Conservation (phyloP, 2,329 filamentous ascomycete species). For the Botrytis galanthina region DNA sequence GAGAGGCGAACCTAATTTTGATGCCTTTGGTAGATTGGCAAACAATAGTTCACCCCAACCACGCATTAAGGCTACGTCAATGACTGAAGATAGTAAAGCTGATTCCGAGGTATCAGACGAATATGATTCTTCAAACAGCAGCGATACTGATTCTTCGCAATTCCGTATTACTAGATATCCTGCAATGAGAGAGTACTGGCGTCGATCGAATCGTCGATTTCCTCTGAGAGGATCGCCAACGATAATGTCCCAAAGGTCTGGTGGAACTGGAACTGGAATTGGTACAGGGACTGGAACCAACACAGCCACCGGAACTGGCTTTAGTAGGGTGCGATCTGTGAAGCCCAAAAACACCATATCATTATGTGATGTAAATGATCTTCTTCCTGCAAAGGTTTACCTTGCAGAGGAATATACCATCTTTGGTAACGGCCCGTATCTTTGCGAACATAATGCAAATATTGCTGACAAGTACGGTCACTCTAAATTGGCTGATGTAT, state of each 20-base stretch:
- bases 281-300: conserved; percentile 54
- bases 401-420: conserved; percentile 80
- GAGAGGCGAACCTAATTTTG: conserved; percentile 54
- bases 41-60: conserved; percentile 48
- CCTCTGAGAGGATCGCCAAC: conserved; percentile 36
- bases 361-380: conserved; percentile 65
- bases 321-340: conserved; percentile 32
- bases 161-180: conserved; percentile 36
- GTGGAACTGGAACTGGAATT: conserved; percentile 24
- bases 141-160: conserved; percentile 39
- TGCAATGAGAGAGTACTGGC: conserved; percentile 34
- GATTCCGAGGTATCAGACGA: conserved; percentile 41
- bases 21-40: conserved; percentile 60
- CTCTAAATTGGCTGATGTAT: conserved; percentile 73
- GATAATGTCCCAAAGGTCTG: conserved; percentile 37
- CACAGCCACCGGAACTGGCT: conserved; percentile 48
- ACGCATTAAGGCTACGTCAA: conserved; percentile 39
- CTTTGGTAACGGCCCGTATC: conserved; percentile 75
- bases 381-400: conserved; percentile 75
- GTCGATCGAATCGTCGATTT: conserved; percentile 29
- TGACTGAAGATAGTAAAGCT: conserved; percentile 40
- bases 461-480: conserved; percentile 72
- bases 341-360: conserved; percentile 67
- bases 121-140: conserved; percentile 35
- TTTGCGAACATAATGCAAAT: conserved; percentile 80